Base-by-base conservation (phyloP, 2,329 filamentous ascomycete genomes). In the Leptosphaerulina australis region DNA sequence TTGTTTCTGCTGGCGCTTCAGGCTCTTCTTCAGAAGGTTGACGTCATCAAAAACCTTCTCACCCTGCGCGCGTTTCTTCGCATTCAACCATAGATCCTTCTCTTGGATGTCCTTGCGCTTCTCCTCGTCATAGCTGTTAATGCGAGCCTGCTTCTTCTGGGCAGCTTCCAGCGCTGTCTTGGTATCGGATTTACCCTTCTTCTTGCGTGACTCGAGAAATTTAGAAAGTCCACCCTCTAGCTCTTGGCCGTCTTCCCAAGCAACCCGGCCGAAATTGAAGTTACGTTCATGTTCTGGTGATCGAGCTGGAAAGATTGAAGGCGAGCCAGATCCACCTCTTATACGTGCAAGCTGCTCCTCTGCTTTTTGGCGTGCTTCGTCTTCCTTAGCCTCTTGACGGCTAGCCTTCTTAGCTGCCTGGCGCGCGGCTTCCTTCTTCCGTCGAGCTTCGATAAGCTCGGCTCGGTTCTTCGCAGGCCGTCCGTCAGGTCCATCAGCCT, bases 81-180 rank as follows among this genome's bases (percentile, higher is more conserved):
- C 94, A 37, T 89, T 93, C 51, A 97, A 80, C 94, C 94, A 99
- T 50, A 87, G 79, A 66, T 99, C 93, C 79, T 97, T 97, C 74
- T 97, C 90, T 53, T 91, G 86, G 34, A 97, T 87, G 52, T 96
- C 90, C 55, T 86, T 86, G 47, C 88, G 88, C 77, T 96, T 96
- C 59, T 85, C 83, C 1, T 87, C 84, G 63, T 93, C 88, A 66
- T 96, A 83, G 21, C 79, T 82, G 34, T 86, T 82, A 22, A 97
- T 77, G 21, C 91, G 87, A 64, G 87, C 85, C 76, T 92, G 88
- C 75, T 96, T 93, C 67, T 90, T 89, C 75, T 97, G 87, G 1
- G 90, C 85, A 43, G 89, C 90, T 63, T 88, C 82, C n/a, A 99
- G 84, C 5, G 92, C 91, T 1, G 90, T 90, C 69, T 90, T 90